Percentiles rank a stretch among this genome's conserved stretches.
Conservation (phyloP, 2,329 filamentous ascomycete species). For the Tolypocladium capitatum region DNA sequence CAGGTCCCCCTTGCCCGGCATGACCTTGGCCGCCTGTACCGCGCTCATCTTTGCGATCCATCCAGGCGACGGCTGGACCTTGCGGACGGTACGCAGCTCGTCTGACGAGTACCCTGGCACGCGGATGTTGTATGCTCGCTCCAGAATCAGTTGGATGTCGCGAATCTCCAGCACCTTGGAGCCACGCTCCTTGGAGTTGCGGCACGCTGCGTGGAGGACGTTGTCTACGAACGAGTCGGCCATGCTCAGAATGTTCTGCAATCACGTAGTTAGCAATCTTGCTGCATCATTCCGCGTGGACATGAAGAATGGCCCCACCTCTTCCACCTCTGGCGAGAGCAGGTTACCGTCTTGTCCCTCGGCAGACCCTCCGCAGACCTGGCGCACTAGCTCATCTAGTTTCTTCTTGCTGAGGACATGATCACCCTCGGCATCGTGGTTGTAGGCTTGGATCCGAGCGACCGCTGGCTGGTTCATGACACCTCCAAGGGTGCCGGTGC, state of each 20-base stretch:
- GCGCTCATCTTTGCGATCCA: constrained; percentile 98
- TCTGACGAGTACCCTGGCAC: constrained; percentile 92
- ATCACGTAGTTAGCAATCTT: constrained; percentile 6
- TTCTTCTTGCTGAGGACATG: constrained; percentile 96
- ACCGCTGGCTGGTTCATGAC: constrained; percentile 82
- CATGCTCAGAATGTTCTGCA: constrained; percentile 72
- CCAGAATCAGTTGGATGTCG: constrained; percentile 70
- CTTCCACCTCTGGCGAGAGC: constrained; percentile 86
- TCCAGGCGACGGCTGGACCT: constrained; percentile 72
- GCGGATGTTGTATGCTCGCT: constrained; percentile 78
- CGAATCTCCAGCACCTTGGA: constrained; percentile 83
- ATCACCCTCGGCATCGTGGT: constrained; percentile 83
- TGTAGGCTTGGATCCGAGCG: constrained; percentile 66
- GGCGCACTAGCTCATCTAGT: constrained; percentile 84
- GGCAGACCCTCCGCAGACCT: constrained; percentile 72
- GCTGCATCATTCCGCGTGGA: neutral
- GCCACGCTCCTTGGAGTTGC: constrained; percentile 83
- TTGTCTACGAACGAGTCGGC: constrained; percentile 93
- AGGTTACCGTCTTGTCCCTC: constrained; percentile 63
- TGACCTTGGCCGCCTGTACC: constrained; percentile 84
- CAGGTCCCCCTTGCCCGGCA: constrained; percentile 43
- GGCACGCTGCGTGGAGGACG: constrained; percentile 75
- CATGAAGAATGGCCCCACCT: constrained; percentile 45
- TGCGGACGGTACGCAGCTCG: constrained; percentile 85
- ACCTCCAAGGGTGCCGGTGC: constrained; percentile 62